Evolutionary conservation across 1,139 yeast genomes (phyloP).

Genomic region (Magnusiomyces sp.): DNA sequence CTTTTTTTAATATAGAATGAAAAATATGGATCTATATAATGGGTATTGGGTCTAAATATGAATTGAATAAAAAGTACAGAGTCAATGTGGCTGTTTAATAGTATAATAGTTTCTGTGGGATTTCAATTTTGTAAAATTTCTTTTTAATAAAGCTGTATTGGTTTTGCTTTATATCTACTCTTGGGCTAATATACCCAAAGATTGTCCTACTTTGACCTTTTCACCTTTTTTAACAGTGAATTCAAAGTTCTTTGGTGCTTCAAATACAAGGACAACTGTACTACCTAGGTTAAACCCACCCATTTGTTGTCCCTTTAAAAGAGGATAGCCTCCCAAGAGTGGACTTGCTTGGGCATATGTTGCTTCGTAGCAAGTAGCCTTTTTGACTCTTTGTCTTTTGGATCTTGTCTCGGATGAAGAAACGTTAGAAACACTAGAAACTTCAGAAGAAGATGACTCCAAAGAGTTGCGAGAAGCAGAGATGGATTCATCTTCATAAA

Average conservation of each 20-base stretch:
- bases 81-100: no score
- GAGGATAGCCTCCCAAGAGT: slow-evolving; percentile 80
- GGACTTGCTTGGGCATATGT: slow-evolving; percentile 76
- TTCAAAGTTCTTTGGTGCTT: slow-evolving; percentile 74
- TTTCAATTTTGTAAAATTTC: no score
- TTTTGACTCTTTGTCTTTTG: slow-evolving; percentile 36
- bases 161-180: neutral
- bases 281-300: slow-evolving; percentile 97
- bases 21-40: no score
- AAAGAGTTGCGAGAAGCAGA: neutral
- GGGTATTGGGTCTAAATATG: no score
- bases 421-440: neutral
- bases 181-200: slow-evolving; percentile 44
- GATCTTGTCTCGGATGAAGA: slow-evolving; percentile 10
- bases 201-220: slow-evolving; percentile 77
- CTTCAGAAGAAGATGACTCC: slow-evolving; percentile 7
- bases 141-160: no score
- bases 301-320: slow-evolving; percentile 86
- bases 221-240: slow-evolving; percentile 67
- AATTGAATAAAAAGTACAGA: no score
- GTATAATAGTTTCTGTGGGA: no score
- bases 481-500: slow-evolving; percentile 37
- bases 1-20: no score
- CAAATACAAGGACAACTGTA: slow-evolving; percentile 91
- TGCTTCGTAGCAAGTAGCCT: slow-evolving; percentile 89